Evolutionary conservation across 2,329 filamentous ascomycete genomes (phyloP).

Genomic region (Alternaria ethzedia): DNA sequence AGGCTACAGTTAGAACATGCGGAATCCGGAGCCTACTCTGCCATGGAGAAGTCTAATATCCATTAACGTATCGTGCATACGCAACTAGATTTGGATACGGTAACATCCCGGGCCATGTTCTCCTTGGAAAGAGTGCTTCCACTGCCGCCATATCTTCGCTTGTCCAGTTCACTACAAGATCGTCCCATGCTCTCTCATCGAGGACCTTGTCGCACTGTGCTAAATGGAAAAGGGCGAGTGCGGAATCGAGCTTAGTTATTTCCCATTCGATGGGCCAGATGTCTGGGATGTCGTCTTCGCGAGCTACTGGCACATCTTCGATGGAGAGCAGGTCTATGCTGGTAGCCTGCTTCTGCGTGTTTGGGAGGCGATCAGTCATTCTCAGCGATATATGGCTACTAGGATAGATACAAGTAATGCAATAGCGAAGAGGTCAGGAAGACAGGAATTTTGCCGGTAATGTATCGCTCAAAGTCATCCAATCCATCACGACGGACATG

Average conservation of each 20-base stretch:
- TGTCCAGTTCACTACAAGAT: background rate
- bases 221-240: background rate
- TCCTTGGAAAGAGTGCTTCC: background rate
- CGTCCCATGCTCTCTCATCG: background rate
- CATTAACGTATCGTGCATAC: background rate
- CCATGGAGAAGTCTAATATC: background rate
- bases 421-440: background rate
- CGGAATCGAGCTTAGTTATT: background rate
- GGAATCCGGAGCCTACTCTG: background rate
- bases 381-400: background rate
- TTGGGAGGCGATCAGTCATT: background rate
- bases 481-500: background rate
- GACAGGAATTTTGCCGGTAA: background rate
- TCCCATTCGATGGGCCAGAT: background rate
- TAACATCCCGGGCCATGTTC: background rate
- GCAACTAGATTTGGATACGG: background rate
- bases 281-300: background rate
- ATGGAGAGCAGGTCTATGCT: background rate
- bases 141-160: background rate
- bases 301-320: background rate
- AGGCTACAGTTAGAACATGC: background rate
- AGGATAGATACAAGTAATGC: background rate
- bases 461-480: background rate
- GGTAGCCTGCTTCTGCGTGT: background rate
- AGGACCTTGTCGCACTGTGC: background rate